Percentiles rank a stretch among this genome's conserved stretches.
Evolutionary conservation across 257 asterid genomes (phyloP).

Genomic region (Nicotiana noctiflora): DNA sequence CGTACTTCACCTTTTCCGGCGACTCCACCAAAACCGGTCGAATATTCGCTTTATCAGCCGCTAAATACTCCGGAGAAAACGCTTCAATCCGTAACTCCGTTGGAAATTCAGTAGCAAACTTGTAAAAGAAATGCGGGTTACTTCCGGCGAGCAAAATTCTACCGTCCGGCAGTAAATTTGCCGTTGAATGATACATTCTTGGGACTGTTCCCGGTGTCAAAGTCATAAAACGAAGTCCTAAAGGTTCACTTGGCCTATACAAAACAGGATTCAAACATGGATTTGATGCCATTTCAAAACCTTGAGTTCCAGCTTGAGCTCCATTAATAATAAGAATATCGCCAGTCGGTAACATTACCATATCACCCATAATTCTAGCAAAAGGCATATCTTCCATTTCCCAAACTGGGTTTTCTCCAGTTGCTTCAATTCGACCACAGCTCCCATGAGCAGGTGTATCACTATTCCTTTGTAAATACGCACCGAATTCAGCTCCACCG

Average conservation of each 20-base stretch:
- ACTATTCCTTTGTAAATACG: constrained; percentile 42
- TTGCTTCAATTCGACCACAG: constrained; percentile 85
- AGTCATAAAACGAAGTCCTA: constrained; percentile 79
- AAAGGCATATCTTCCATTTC: constrained; percentile 92
- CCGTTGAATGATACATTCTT: constrained; percentile 90
- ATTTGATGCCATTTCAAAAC: constrained; percentile 63
- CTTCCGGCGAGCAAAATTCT: constrained; percentile 82
- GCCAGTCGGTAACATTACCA: constrained; percentile 84
- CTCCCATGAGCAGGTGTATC: constrained; percentile 71
- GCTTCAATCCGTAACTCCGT: constrained; percentile 87
- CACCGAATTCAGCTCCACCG: constrained; percentile 87
- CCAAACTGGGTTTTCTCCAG: constrained; percentile 59
- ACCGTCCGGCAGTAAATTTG: constrained; percentile 87
- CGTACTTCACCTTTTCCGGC: constrained; percentile 56
- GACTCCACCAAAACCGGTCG: constrained; percentile 50
- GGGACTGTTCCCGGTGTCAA: constrained; percentile 61
- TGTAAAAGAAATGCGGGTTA: constrained; percentile 77
- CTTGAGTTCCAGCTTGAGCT: constrained; percentile 85
- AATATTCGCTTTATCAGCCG: constrained; percentile 53
- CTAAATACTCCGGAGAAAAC: constrained; percentile 79
- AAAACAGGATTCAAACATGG: constrained; percentile 76
- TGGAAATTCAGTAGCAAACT: constrained; percentile 53
- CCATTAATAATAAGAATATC: constrained; percentile 75
- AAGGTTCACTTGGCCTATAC: constrained; percentile 66
- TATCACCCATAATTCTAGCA: constrained; percentile 85